Percentiles rank a stretch among this genome's conserved stretches.
Evolutionary conservation across 805 yeast genomes (phyloP).

Genomic region (Lipomyces chichibuensis): DNA sequence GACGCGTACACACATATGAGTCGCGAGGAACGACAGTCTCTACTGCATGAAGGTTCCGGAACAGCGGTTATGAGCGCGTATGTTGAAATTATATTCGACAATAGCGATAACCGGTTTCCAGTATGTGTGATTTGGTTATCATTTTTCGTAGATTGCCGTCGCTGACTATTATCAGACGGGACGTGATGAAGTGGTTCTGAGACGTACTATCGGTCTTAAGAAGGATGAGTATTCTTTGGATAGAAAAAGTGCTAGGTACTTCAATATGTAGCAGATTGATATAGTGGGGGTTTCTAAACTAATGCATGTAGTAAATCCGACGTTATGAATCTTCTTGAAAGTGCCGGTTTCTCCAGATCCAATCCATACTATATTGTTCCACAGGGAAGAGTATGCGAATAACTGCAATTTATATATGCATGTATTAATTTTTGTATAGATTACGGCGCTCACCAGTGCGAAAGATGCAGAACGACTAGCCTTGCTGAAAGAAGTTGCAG

Average conservation of each 20-base stretch:
- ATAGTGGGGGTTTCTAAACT: neutral
- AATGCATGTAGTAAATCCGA: conserved; percentile 57
- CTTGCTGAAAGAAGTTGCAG: conserved; percentile 88
- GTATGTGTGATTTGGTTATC: conserved; percentile 1
- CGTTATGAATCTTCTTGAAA: conserved; percentile 77
- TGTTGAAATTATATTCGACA: conserved; percentile 88
- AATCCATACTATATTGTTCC: conserved; percentile 97
- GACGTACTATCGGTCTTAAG: conserved; percentile 91
- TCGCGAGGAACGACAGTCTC: conserved; percentile 81
- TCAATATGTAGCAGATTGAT: neutral
- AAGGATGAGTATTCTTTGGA: conserved; percentile 90
- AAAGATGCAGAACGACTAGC: conserved; percentile 79
- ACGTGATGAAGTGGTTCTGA: conserved; percentile 67
- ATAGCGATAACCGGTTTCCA: conserved; percentile 74
- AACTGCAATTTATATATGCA: neutral
- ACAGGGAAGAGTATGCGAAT: conserved; percentile 67
- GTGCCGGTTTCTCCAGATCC: conserved; percentile 87
- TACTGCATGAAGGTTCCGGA: conserved; percentile 85
- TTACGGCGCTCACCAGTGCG: conserved; percentile 85
- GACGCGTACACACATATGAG: conserved; percentile 86
- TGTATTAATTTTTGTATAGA: neutral
- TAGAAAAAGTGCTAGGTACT: conserved; percentile 65
- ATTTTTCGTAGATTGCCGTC: neutral
- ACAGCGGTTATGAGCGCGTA: conserved; percentile 83
- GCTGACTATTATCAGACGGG: conserved; percentile 45